These are phyloP conservation scores for Penicillium crustosum DNA, from an alignment of 2,329 filamentous ascomycete genomes.

Conservation along the genomic window DNA sequence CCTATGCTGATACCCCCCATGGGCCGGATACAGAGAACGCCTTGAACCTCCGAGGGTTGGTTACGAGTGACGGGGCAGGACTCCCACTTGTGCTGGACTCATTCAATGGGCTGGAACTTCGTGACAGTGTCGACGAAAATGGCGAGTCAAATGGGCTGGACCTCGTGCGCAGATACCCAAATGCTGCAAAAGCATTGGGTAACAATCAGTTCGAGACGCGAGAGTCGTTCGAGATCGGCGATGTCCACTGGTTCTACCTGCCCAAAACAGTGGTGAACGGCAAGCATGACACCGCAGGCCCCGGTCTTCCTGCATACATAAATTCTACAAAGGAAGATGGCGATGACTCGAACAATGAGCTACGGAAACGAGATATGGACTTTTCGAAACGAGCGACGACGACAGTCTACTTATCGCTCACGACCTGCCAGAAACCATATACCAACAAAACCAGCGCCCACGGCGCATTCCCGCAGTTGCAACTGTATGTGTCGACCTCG, in stretches of 20 bases:
- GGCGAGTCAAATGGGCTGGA: slow-evolving; percentile 34
- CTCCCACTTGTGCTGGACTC: slow-evolving; percentile 29
- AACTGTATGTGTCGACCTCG: slow-evolving; percentile 72
- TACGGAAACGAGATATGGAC: slow-evolving; percentile 18
- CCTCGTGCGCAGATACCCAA: slow-evolving; percentile 59
- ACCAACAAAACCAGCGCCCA: slow-evolving; percentile 49
- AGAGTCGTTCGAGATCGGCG: slow-evolving; percentile 63
- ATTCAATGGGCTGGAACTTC: slow-evolving; percentile 33
- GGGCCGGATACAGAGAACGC: slow-evolving; percentile 49
- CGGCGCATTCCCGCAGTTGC: slow-evolving; percentile 66
- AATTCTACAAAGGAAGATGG: slow-evolving; percentile 27
- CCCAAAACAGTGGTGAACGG: slow-evolving; percentile 56
- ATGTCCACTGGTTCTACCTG: slow-evolving; percentile 65
- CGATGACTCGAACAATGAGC: slow-evolving; percentile 7
- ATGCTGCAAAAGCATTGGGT: slow-evolving; percentile 50
- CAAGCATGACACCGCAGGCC: slow-evolving; percentile 36
- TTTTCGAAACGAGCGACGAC: slow-evolving; percentile 42
- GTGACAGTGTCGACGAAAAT: slow-evolving; percentile 32
- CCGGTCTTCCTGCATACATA: slow-evolving; percentile 34
- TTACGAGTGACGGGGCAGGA: slow-evolving; percentile 27
- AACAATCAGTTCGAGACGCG: slow-evolving; percentile 65
- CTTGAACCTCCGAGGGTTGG: slow-evolving; percentile 37
- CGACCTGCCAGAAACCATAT: slow-evolving; percentile 76
- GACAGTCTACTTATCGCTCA: slow-evolving; percentile 77
- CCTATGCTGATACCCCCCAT: slow-evolving; percentile 59